A percentile compares a stretch with the other conserved stretches of the same genome.
phyloP scores from a whole-genome alignment of 495 filamentous ascomycete genomes.

The Trichoderma virens region DNA sequence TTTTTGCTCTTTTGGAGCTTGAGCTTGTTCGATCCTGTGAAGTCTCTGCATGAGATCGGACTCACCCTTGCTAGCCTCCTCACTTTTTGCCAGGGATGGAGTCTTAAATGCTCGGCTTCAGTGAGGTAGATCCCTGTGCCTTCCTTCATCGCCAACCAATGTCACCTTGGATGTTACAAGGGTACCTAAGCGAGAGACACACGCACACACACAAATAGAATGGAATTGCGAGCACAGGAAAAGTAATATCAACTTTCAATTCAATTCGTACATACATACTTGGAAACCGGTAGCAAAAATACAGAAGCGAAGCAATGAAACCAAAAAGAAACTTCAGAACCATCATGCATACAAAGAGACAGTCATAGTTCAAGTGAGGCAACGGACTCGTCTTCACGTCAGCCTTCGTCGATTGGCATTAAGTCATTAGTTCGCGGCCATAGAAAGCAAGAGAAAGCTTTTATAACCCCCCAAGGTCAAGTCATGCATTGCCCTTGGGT shows the following conservation, averaged over 20 bases:
- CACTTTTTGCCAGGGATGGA: not conserved
- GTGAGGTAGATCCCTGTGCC: not conserved
- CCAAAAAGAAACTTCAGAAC: not conserved
- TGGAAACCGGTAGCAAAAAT: not conserved
- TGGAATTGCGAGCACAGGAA: no score
- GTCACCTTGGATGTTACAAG: not conserved
- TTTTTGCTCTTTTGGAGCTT: not conserved
- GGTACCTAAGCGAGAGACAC: not conserved
- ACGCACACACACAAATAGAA: not conserved
- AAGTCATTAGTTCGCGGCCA: slow-evolving; percentile 1
- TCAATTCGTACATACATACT: not conserved
- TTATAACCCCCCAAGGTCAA: not conserved
- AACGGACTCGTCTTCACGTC: not conserved
- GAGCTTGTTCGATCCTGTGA: not conserved
- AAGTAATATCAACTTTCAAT: not conserved
- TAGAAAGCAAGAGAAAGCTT: not conserved
- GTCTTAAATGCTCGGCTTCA: not conserved
- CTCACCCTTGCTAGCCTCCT: not conserved
- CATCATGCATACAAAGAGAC: not conserved
- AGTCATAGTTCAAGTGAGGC: not conserved
- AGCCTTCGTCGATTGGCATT: not conserved
- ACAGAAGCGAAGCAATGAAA: not conserved
- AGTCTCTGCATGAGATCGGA: not conserved
- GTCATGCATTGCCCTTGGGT: not conserved
- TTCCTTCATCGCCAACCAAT: not conserved